These are phyloP conservation scores for Wickerhamomyces silvicola DNA, from an alignment of 805 yeast genomes.

Conservation along the genomic window DNA sequence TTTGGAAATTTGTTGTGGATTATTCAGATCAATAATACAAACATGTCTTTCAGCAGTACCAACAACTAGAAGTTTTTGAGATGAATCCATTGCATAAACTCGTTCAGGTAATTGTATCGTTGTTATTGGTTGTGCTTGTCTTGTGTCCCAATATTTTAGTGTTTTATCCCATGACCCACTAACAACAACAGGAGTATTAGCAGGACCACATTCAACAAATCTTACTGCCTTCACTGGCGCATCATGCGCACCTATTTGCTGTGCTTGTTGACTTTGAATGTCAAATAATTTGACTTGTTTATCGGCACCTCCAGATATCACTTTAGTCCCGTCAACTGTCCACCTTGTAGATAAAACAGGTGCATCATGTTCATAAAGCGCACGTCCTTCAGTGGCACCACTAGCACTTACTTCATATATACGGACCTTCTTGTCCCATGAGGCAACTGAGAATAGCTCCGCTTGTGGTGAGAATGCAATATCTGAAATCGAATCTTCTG, in stretches of 20 bases:
- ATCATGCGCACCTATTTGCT: conserved; percentile 82
- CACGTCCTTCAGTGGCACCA: conserved; percentile 83
- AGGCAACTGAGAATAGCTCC: conserved; percentile 70
- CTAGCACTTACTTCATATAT: conserved; percentile 76
- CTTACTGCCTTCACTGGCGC: conserved; percentile 72
- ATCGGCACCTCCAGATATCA: conserved; percentile 87
- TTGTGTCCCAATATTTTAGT: conserved; percentile 88
- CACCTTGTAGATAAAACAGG: conserved; percentile 82
- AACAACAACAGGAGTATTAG: conserved; percentile 70
- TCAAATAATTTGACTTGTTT: conserved; percentile 82
- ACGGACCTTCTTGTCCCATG: conserved; percentile 95
- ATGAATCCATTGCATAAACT: conserved; percentile 82
- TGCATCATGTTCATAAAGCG: conserved; percentile 81
- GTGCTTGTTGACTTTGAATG: conserved; percentile 71
- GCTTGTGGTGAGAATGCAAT: conserved; percentile 82
- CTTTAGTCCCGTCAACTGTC: conserved; percentile 82
- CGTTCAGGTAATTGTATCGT: conserved; percentile 83
- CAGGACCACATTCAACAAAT: conserved; percentile 79
- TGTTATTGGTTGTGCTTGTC: conserved; percentile 75
- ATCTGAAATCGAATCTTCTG: conserved; percentile 88
- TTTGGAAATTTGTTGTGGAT: conserved; percentile 79
- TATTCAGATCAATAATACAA: conserved; percentile 67
- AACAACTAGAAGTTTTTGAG: conserved; percentile 79
- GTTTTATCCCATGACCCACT: conserved; percentile 98
- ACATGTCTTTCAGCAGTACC: conserved; percentile 90